Conservation (phyloP, 179 eudicot species). For the Camellia oleifera region DNA sequence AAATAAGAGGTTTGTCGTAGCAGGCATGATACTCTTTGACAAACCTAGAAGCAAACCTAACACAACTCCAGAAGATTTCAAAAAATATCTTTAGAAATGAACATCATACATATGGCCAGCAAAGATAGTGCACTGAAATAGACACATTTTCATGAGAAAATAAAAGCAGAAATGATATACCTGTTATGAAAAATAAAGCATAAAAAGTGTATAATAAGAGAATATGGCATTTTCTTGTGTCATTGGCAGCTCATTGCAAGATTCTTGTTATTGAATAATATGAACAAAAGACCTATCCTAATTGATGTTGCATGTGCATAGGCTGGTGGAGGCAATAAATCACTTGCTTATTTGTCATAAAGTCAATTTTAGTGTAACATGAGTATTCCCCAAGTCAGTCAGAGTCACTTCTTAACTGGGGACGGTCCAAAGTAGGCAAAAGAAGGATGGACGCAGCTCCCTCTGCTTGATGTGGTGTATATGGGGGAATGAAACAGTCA, state of each 20-base stretch:
- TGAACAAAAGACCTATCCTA: not conserved
- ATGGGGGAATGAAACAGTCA: not conserved
- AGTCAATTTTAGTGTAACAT: not conserved
- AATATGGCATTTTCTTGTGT: not conserved
- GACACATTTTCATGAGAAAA: not conserved
- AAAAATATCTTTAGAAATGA: not conserved
- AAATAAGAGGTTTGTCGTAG: not conserved
- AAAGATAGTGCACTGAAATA: not conserved
- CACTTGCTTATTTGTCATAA: not conserved
- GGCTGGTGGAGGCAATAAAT: not conserved
- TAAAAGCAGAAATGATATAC: too few species aligned
- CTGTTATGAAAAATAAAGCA: not conserved
- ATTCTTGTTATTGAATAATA: not conserved
- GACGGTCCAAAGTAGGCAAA: not conserved
- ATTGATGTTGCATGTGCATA: not conserved
- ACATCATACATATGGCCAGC: not conserved
- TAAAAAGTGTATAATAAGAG: not conserved
- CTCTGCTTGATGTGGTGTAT: not conserved
- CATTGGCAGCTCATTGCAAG: not conserved
- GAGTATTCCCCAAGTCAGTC: not conserved
- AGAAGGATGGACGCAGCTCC: not conserved
- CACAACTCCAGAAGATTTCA: constrained; percentile 2
- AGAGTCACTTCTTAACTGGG: not conserved
- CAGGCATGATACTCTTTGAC: not conserved
- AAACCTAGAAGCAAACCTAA: not conserved